Percentiles rank a stretch among this genome's conserved stretches.
These are phyloP conservation scores for Kluyveromyces sp. DNA, from an alignment of 1,139 yeast genomes.

Conservation along the genomic window DNA sequence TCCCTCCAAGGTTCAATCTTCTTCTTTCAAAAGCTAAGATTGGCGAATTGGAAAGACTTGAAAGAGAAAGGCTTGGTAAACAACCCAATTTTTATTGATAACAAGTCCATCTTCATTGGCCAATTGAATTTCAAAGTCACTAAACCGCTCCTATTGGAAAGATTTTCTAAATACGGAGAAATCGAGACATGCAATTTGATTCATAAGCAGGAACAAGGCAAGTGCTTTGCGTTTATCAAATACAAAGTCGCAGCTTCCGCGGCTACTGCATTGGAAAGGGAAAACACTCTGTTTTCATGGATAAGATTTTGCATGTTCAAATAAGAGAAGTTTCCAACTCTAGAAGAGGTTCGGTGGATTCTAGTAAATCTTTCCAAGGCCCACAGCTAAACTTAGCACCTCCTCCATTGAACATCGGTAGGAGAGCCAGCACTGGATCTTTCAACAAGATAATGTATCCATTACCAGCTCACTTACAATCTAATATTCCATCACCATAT, in stretches of 20 bases:
- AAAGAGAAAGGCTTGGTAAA: conserved; percentile 8
- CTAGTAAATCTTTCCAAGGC: conserved; percentile 20
- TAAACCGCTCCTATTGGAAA: conserved; percentile 44
- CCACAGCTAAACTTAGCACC: conserved; percentile 56
- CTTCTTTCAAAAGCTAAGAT: conserved; percentile 6
- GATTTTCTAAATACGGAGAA: conserved; percentile 63
- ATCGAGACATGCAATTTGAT: conserved; percentile 46
- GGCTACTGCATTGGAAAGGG: conserved; percentile 73
- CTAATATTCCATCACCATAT: conserved; percentile 4
- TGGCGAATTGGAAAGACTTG: conserved; percentile 9
- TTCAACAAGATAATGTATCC: conserved; percentile 8
- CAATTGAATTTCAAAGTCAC: conserved; percentile 52
- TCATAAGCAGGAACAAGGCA: conserved; percentile 37
- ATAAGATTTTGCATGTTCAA: conserved; percentile 76
- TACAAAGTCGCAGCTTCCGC: conserved; percentile 63
- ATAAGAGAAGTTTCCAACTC: conserved; percentile 49
- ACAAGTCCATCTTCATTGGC: conserved; percentile 67
- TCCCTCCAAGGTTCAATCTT: conserved; percentile 28
- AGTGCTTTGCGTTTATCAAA: conserved; percentile 65
- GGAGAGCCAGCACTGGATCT: conserved; percentile 33
- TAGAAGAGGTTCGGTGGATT: conserved; percentile 16
- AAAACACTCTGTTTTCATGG: conserved; percentile 65
- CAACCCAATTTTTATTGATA: conserved; percentile 45
- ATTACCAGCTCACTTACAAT: conserved; percentile 7
- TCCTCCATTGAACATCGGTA: conserved; percentile 59